Evolutionary conservation across 2,329 filamentous ascomycete genomes (phyloP), one percentile per base, ranked within the genome.

Genomic region (Pseudogymnoascus sp.): DNA sequence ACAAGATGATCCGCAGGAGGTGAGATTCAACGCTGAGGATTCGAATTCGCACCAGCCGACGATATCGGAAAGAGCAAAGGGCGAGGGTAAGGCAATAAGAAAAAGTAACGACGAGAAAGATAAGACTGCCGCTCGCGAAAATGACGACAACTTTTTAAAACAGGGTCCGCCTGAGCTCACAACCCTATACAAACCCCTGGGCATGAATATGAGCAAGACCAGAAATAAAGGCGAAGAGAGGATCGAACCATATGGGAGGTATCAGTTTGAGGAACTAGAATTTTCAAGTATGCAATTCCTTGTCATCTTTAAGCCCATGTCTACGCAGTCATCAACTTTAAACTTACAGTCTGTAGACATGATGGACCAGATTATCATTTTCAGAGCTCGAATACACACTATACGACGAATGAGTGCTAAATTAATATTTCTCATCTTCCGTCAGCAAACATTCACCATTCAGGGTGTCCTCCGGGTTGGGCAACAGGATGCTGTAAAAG

Each of bases 381-480:
- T 92, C 75, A 83, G 84, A 39, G 88, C 87, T 36, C 82, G 90
- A 35, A 78, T 94, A 18, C 88, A 93, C 72, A 90, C 91, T 61
- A 80, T 94, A 62, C 85, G 92, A 53, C 87, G 88, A 67, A 82
- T 96, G 76, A 93, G 90, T 71, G 82, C 89, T 67, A 87, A 89
- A 66, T 79, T 96, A 35, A 89, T 91, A 68, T 96, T 96, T 73
- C 77, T 96, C 43, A 82, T 96, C 62, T 88, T 96, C 70, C 87
- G 92, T 61, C 90, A 96, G 74, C 88, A 92, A 75, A 85, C 89
- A 11, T 80, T 83, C 66, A 94, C 91, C 22, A 84, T 96, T 59
- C 92, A 97, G 73, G 91, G 90, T 64, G 89, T 96, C 2, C 77
- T 97, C 39, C 64, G 68, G 39, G 68, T 64, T 28, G n/a, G 8